phyloP scores from a whole-genome alignment of 192 early-diverging fungal species.

The Coemansia sp. region DNA sequence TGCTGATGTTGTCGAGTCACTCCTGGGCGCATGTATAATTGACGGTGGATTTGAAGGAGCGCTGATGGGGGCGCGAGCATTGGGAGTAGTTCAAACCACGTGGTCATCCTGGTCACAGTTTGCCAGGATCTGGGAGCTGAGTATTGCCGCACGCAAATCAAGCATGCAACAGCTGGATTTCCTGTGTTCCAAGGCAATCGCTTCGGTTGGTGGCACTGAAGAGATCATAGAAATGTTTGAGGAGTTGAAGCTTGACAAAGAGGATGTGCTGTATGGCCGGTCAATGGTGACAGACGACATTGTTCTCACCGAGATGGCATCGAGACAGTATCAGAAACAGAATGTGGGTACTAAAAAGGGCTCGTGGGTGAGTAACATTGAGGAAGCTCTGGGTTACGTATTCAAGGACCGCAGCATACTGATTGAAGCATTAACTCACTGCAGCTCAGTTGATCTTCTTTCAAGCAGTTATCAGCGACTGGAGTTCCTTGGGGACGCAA shows the following conservation, averaged over 20 bases:
- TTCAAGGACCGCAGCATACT: conserved; percentile 71
- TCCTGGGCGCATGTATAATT: conserved; percentile 74
- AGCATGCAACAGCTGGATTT: conserved; percentile 18
- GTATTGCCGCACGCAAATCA: conserved; percentile 8
- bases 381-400: conserved; percentile 56
- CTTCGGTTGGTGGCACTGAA: neutral
- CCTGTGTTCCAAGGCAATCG: conserved; percentile 17
- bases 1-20: conserved; percentile 85
- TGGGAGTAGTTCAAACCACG: conserved; percentile 44
- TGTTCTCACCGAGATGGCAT: neutral
- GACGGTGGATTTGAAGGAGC: conserved; percentile 59
- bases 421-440: conserved; percentile 85
- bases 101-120: conserved; percentile 45
- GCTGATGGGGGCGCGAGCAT: conserved; percentile 56
- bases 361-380: conserved; percentile 12
- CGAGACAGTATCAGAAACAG: neutral
- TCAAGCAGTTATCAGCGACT: conserved; percentile 85
- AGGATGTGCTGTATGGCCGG: conserved; percentile 27
- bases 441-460: conserved; percentile 59
- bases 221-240: conserved; percentile 24
- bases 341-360: neutral
- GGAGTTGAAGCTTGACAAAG: conserved; percentile 34
- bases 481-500: conserved; percentile 84
- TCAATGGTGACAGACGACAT: neutral
- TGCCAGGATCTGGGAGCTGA: conserved; percentile 20